These are phyloP conservation scores for Metschnikowia rubicola DNA, from an alignment of 805 yeast genomes.

Conservation along the genomic window DNA sequence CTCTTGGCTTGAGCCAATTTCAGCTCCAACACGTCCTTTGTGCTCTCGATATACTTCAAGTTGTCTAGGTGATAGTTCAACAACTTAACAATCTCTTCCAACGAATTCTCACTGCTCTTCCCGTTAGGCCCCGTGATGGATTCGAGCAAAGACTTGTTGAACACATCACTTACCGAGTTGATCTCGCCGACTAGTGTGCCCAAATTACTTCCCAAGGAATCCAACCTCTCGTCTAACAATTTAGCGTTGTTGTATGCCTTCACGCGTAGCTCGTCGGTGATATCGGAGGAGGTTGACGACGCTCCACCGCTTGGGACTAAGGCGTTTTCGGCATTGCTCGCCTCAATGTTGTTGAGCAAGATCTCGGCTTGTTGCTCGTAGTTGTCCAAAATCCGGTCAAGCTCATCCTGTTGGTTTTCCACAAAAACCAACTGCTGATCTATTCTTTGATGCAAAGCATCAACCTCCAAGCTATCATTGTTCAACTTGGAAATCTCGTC, in stretches of 20 bases:
- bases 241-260: conserved; percentile 88
- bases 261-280: conserved; percentile 82
- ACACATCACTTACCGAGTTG: conserved; percentile 76
- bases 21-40: conserved; percentile 63
- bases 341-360: conserved; percentile 39
- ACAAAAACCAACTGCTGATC: conserved; percentile 86
- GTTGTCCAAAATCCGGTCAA: conserved; percentile 75
- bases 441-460: conserved; percentile 76
- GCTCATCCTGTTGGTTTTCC: conserved; percentile 87
- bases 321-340: conserved; percentile 17
- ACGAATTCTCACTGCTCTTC: conserved; percentile 35
- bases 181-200: conserved; percentile 75
- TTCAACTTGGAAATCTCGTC: conserved; percentile 77
- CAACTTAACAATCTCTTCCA: conserved; percentile 72
- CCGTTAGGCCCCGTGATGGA: conserved; percentile 19
- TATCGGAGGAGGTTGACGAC: conserved; percentile 30
- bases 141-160: conserved; percentile 56
- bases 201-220: conserved; percentile 70
- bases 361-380: conserved; percentile 74
- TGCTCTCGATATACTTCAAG: conserved; percentile 78
- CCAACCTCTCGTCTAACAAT: conserved; percentile 75
- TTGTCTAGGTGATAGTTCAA: conserved; percentile 88
- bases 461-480: conserved; percentile 76
- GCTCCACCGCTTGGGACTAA: conserved; percentile 9
- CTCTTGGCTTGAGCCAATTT: conserved; percentile 42